These are phyloP conservation scores for Rutstroemia sp. DNA, from an alignment of 2,329 filamentous ascomycete genomes.

Conservation along the genomic window DNA sequence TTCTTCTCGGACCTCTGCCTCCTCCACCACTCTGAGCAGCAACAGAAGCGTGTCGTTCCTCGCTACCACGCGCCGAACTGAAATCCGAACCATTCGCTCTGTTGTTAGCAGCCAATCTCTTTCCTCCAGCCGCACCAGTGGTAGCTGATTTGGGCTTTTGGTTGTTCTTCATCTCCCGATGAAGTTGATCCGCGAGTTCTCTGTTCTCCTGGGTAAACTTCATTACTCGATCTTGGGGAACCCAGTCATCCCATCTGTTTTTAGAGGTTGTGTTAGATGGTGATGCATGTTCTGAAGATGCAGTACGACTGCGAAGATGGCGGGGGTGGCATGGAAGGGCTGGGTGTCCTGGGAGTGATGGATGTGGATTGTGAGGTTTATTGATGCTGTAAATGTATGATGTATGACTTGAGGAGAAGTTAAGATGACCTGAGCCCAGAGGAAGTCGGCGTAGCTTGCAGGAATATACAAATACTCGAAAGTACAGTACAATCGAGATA, in stretches of 20 bases:
- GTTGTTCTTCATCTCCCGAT: constrained; percentile 52
- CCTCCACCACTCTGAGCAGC: constrained; percentile 42
- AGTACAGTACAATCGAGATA: too few relatives aligned
- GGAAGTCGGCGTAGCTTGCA: too few relatives aligned
- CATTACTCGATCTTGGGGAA: constrained; percentile 83
- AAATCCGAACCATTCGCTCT: constrained; percentile 46
- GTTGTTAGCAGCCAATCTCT: constrained; percentile 43
- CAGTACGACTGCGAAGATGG: background rate
- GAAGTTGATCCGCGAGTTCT: constrained; percentile 70
- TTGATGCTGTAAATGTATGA: too few relatives aligned
- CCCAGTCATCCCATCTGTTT: constrained; percentile 86
- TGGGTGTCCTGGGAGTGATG: background rate
- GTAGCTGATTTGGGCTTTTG: constrained; percentile 34
- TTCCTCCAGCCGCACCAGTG: constrained; percentile 48
- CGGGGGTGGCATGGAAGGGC: background rate
- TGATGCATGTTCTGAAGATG: background rate
- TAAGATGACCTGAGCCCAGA: too few relatives aligned
- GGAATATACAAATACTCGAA: too few relatives aligned
- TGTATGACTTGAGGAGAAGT: too few relatives aligned
- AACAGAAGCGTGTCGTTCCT: constrained; percentile 61
- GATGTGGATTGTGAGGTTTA: background rate
- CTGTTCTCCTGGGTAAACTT: constrained; percentile 95
- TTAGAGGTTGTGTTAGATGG: background rate
- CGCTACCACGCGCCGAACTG: constrained; percentile 64
- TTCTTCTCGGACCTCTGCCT: constrained; percentile 58